phyloP scores from a whole-genome alignment of 164 flowering plant species.

The Pachysandra terminalis region DNA sequence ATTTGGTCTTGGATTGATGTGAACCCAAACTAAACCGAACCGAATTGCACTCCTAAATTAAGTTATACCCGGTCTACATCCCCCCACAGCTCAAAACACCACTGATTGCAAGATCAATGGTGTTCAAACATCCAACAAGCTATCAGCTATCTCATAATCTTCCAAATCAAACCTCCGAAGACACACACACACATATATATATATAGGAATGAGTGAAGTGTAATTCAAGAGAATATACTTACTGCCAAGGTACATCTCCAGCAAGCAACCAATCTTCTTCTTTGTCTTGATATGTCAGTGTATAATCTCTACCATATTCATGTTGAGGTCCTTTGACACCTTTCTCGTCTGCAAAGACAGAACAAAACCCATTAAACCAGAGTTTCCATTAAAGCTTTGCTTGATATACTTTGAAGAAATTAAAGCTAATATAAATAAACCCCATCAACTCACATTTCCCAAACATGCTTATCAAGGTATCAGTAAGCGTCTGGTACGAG shows the following conservation, averaged over 20 bases:
- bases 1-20: too few relatives aligned
- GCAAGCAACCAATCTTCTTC: conserved; percentile 68
- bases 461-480: conserved; percentile 45
- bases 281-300: conserved; percentile 50
- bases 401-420: not conserved
- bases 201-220: not conserved
- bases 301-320: conserved; percentile 12
- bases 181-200: too few relatives aligned
- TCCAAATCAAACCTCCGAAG: not conserved
- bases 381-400: not conserved
- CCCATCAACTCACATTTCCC: conserved; percentile 31
- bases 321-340: not conserved
- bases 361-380: not conserved
- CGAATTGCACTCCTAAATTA: too few relatives aligned
- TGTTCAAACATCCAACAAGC: too few relatives aligned
- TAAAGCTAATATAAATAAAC: not conserved
- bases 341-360: conserved; percentile 19
- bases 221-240: conserved; percentile 7
- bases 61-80: too few relatives aligned
- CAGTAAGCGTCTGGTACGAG: conserved; percentile 37
- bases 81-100: not conserved
- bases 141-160: not conserved
- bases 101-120: not conserved
- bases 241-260: conserved; percentile 63
- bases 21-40: too few relatives aligned